Evolutionary conservation across 768 basidiomycete genomes (phyloP).

Genomic region (Mycena crocata): DNA sequence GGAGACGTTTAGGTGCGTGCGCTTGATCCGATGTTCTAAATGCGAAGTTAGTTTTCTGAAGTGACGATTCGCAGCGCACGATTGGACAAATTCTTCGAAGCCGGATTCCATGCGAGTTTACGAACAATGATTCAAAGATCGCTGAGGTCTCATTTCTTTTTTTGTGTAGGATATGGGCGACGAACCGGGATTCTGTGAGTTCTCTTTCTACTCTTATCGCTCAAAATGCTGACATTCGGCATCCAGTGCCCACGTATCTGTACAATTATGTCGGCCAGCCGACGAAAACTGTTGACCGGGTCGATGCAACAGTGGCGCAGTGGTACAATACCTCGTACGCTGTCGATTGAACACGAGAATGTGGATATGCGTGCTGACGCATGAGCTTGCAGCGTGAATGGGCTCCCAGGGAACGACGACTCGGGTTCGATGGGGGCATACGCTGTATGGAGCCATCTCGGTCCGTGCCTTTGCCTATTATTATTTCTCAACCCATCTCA

Average conservation of each 20-base stretch:
- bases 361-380: neutral
- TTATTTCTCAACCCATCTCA: neutral
- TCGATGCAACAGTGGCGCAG: conserved; percentile 17
- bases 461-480: neutral
- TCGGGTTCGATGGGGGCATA: conserved; percentile 33
- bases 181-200: conserved; percentile 33
- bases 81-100: conserved; percentile 29
- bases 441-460: conserved; percentile 33
- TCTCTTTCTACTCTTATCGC: too few relatives aligned
- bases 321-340: conserved; percentile 28
- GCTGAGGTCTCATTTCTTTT: too few relatives aligned
- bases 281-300: conserved; percentile 30
- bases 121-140: neutral
- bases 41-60: too few relatives aligned
- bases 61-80: conserved; percentile 19
- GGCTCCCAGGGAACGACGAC: conserved; percentile 31
- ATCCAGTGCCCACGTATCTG: conserved; percentile 33
- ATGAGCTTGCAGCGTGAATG: conserved; percentile 12
- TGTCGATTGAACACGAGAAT: neutral
- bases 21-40: neutral
- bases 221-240: too few relatives aligned
- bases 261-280: conserved; percentile 35
- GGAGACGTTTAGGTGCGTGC: conserved; percentile 23
- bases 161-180: conserved; percentile 32
- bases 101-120: conserved; percentile 19